Evolutionary conservation across 2,329 filamentous ascomycete genomes (phyloP), one percentile per base, ranked within the genome.

Genomic region (Rhinocladiella similis): DNA sequence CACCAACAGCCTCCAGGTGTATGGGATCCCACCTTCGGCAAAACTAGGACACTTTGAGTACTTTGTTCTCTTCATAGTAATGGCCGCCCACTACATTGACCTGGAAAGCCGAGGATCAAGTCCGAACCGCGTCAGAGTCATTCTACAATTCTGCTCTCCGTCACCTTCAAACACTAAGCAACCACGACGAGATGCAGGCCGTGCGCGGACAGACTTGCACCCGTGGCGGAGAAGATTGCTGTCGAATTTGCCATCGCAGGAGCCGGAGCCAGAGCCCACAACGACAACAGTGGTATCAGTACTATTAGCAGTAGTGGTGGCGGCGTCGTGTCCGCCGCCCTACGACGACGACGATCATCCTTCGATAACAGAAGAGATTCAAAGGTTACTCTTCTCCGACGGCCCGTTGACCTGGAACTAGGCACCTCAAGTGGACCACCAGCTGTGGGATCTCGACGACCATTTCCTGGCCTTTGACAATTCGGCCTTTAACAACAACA

Each of bases 71-170:
- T 57, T 50, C 45, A 60, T 60, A 6, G 46, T 29, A 12, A n/a
- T 60, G 12, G 57, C 49, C 5, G 6, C 52, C 56, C 7, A 52
- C 47, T 16, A 59, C 56, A 3, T 22, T 59, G 38, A 51, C 53
- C 22, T 59, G 56, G 56, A 56, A 47, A 25, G 47, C 36, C 16
- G 56, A 59, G 10, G 36, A 56, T 16, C 47, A 56, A 47, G 56
- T 52, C 14, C 53, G 47, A 7, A 35, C 56, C 3, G 39, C 56
- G 20, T 56, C 52, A 22, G 47, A 56, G 18, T 35, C 56, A 2
- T 59, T 59, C 42, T 59, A 39, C 35, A 51, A 48, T 38, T 51
- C 53, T 10, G 56, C 56, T n/a, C 19, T 42, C 18, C 29, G 47
- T 38, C 53, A 59, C 19, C 33, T 59, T 13, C 47, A 55, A 18